A percentile compares a stretch with the other conserved stretches of the same genome.
These are phyloP conservation scores for Calonectria henricotiae DNA, from an alignment of 2,329 filamentous ascomycete genomes.

Conservation along the genomic window DNA sequence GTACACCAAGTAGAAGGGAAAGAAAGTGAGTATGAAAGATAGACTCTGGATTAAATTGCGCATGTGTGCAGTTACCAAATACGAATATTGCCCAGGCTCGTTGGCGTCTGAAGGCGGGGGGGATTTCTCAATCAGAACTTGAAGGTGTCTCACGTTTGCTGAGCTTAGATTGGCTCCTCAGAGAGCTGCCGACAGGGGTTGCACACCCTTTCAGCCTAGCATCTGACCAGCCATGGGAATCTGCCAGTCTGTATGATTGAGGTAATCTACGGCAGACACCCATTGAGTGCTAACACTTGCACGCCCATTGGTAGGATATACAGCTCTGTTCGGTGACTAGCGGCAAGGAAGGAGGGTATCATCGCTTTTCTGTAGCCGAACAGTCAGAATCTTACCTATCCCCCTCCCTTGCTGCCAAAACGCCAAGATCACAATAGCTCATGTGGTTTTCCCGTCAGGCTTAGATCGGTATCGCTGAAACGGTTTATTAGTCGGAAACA, in stretches of 20 bases:
- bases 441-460: neutral
- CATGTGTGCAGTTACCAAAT: neutral
- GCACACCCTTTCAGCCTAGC: slow-evolving; percentile 3
- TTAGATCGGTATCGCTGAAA: neutral
- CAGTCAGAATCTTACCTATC: neutral
- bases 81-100: neutral
- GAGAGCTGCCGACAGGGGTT: slow-evolving; percentile 25
- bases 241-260: slow-evolving; percentile 4
- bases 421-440: neutral
- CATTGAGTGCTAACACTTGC: neutral
- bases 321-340: neutral
- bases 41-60: neutral
- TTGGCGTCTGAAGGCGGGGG: neutral
- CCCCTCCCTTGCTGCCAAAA: too few species aligned
- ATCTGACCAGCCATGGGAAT: slow-evolving; percentile 17
- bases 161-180: neutral
- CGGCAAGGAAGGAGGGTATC: neutral
- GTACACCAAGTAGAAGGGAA: neutral
- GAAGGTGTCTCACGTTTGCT: neutral
- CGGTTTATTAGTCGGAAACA: neutral
- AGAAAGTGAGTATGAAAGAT: too few species aligned
- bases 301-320: neutral
- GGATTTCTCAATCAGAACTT: neutral
- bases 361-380: neutral
- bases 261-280: neutral